phyloP scores from a whole-genome alignment of 495 filamentous ascomycete species.

The Sporormia fimetaria region DNA sequence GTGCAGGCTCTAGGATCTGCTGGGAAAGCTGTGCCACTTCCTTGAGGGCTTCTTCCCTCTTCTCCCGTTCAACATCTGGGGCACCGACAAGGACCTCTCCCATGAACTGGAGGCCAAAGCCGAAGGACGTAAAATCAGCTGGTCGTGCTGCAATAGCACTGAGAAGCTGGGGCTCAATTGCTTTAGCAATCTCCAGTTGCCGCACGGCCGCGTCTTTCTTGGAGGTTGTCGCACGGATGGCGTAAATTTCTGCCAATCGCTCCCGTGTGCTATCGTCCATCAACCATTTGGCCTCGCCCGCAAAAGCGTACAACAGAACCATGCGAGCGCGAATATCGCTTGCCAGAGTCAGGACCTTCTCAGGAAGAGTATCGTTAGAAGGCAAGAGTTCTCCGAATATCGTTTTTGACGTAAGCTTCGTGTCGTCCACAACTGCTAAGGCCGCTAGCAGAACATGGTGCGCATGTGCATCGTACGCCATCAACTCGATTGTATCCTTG shows the following conservation, averaged over 20 bases:
- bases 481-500: conserved; percentile 70
- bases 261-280: conserved; percentile 34
- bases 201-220: conserved; percentile 79
- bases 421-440: conserved; percentile 89
- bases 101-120: conserved; percentile 79
- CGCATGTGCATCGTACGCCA: conserved; percentile 66
- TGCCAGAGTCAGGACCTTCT: conserved; percentile 51
- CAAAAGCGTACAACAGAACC: conserved; percentile 73
- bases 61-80: conserved; percentile 31
- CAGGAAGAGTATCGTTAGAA: conserved; percentile 43
- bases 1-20: conserved; percentile 42
- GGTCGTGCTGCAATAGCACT: conserved; percentile 58
- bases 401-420: conserved; percentile 70
- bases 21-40: conserved; percentile 59
- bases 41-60: conserved; percentile 59
- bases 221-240: conserved; percentile 38
- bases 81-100: conserved; percentile 70
- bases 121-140: conserved; percentile 52
- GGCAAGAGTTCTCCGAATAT: conserved; percentile 63
- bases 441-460: conserved; percentile 73
- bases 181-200: conserved; percentile 61
- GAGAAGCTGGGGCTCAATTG: conserved; percentile 56
- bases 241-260: conserved; percentile 50
- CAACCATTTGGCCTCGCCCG: conserved; percentile 57
- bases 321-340: conserved; percentile 63